Conservation (phyloP, 225 moss, liverwort and hornwort species). For the Straminergon stramineum region DNA sequence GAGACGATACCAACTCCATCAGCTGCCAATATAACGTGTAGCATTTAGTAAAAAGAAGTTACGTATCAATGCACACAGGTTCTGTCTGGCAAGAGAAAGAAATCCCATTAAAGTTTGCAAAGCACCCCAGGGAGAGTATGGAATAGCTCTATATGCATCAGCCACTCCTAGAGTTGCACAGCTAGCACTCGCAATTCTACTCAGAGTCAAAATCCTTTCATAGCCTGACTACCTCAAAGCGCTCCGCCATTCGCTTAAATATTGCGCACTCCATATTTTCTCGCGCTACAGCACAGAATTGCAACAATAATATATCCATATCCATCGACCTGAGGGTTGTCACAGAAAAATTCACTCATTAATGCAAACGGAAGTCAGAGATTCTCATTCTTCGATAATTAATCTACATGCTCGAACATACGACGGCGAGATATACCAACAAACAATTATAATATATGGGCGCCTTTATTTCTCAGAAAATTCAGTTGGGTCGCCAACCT, state of each 20-base stretch:
- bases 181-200: not conserved
- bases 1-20: slow-evolving; percentile 28
- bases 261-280: slow-evolving; percentile 56
- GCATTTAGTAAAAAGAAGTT: not conserved
- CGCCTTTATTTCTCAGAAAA: not conserved
- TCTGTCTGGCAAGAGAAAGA: not conserved
- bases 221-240: slow-evolving; percentile 37
- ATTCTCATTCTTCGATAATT: not conserved
- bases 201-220: not conserved
- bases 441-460: not conserved
- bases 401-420: not conserved
- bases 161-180: not conserved
- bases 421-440: not conserved
- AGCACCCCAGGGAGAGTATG: not conserved
- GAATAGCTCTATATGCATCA: not conserved
- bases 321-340: slow-evolving; percentile 72
- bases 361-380: not conserved
- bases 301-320: slow-evolving; percentile 85
- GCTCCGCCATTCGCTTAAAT: slow-evolving; percentile 46
- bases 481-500: not conserved
- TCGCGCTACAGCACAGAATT: slow-evolving; percentile 77
- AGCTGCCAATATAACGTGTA: slow-evolving; percentile 12
- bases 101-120: not conserved
- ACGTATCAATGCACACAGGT: not conserved
- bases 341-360: not conserved